Evolutionary conservation across 345 rosid genomes (phyloP).

Genomic region (Melaleuca alternifolia): DNA sequence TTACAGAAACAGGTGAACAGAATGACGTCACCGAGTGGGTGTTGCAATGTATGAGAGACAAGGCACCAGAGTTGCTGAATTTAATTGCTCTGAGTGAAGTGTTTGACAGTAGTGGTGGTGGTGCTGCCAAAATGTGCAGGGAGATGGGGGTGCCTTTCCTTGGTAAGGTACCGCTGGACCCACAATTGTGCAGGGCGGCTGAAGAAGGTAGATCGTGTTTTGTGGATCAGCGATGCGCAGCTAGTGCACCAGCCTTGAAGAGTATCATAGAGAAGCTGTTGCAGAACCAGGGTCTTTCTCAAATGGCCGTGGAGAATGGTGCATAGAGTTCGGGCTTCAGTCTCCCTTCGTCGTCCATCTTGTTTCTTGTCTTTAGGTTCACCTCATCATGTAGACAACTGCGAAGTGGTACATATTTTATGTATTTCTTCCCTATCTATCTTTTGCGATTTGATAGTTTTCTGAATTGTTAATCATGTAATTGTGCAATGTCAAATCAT

Average conservation of each 20-base stretch:
- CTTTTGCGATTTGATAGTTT: background rate
- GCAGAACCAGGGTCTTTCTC: conserved; percentile 14
- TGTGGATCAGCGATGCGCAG: conserved; percentile 45
- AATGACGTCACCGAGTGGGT: conserved; percentile 48
- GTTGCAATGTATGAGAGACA: conserved; percentile 39
- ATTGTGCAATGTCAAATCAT: background rate
- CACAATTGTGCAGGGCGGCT: conserved; percentile 70
- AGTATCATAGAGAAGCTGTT: conserved; percentile 43
- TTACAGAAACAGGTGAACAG: conserved; percentile 39
- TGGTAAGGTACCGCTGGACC: conserved; percentile 90
- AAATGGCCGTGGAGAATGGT: conserved; percentile 1
- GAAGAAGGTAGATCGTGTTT: conserved; percentile 92
- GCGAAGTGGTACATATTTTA: background rate
- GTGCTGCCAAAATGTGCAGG: conserved; percentile 67
- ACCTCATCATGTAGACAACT: background rate
- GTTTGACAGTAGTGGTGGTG: conserved; percentile 83
- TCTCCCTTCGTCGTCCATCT: background rate
- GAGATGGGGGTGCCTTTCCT: conserved; percentile 86
- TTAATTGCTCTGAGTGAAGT: conserved; percentile 56
- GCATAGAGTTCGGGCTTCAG: background rate
- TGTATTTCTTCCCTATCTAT: background rate
- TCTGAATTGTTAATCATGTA: background rate
- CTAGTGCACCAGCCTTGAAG: conserved; percentile 62
- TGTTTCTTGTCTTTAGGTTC: background rate
- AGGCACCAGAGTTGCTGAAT: conserved; percentile 65